Conservation (phyloP, 73 alveolate species). For the Paramecium biaurelia region DNA sequence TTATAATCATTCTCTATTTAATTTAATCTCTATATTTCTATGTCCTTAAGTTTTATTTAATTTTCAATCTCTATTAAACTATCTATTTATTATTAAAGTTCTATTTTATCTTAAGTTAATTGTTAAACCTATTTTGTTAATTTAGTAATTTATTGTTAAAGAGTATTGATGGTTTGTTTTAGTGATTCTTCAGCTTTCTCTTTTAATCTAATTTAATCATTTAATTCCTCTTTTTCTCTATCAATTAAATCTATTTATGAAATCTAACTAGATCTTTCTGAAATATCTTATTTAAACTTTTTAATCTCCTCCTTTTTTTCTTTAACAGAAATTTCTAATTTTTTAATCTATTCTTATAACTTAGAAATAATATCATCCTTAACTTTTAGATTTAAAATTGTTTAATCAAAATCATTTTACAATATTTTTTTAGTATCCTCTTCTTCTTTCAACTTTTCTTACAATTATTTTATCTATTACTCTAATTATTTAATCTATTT, state of each 20-base stretch:
- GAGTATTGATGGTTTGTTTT: background rate
- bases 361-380: background rate
- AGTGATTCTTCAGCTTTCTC: background rate
- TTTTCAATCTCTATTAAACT: background rate
- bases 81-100: background rate
- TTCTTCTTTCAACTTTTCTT: background rate
- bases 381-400: background rate
- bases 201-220: background rate
- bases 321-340: background rate
- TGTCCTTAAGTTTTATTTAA: background rate
- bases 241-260: slow-evolving; percentile 19
- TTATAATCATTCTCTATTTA: background rate
- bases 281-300: background rate
- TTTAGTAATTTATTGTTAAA: background rate
- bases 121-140: background rate
- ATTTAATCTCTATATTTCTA: background rate
- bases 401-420: background rate
- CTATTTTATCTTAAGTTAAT: background rate
- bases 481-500: background rate
- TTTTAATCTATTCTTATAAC: background rate
- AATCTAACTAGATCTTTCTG: background rate
- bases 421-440: background rate
- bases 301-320: background rate
- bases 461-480: background rate
- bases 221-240: background rate